Base-by-base conservation (phyloP, 1,284 basidiomycete genomes). In the Naganishia albida region DNA sequence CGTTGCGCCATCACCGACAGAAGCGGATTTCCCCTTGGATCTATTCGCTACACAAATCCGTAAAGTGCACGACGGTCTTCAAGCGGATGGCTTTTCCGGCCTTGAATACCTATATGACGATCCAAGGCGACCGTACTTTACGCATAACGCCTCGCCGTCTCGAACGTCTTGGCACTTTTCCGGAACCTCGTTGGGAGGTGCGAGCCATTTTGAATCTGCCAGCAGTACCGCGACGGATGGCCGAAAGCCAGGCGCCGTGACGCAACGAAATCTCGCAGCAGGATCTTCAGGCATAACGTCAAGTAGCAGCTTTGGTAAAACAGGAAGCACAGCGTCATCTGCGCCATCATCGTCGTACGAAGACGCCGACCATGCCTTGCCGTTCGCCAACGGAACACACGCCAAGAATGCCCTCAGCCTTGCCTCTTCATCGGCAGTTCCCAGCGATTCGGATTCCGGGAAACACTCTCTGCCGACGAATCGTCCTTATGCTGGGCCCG, bases 31-130 rank as follows among this genome's bases (percentile, higher is more conserved):
- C 26, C 42, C 52, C 18, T 42, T 51, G 20, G 64, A 59, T 48
- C 42, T 16, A 26, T 34, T 38, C 15, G 52, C 42, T 15, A 48
- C 34, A 39, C 62, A 46, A 52, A 40, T 26, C 20, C 53, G 28
- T 39, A 28, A 23, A 38, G 30, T 39, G 23, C 46, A 15, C n/a
- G 38, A 34, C 3, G 44, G 28, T 34, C 23, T 50, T 39, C 44
- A 49, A 7, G 15, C 23, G 7, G 50, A 42, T 34, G 46, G 39
- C 38, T 20, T 13, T 13, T 46, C 40, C 2, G 54, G 54, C 1
- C 38, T 65, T 6, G 63, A 57, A 42, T 65, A 65, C 46, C 7
- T 67, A 15, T 67, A 65, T 34, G 63, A 67, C 34, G 67, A 67
- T 46, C 67, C 67, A 2, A 39, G 67, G 51, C 42, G 56, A n/a